Conservation (phyloP, 2,329 filamentous ascomycete species). For the Aureobasidium sp. region DNA sequence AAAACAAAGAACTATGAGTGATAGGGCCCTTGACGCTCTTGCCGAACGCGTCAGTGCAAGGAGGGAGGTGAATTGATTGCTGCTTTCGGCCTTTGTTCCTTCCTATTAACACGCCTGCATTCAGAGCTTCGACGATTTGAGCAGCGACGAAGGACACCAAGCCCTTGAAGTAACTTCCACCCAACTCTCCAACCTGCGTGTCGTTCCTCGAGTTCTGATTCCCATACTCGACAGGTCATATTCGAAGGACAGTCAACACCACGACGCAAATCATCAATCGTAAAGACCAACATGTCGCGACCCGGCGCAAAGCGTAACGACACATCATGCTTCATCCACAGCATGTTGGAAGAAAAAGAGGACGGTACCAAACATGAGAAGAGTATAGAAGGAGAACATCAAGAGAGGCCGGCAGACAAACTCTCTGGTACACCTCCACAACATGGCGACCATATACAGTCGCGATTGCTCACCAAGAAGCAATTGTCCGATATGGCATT, state of each 20-base stretch:
- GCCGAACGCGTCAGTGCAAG: background rate
- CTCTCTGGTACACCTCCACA: conserved; percentile 26
- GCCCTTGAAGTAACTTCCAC: conserved; percentile 31
- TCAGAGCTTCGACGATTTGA: conserved; percentile 12
- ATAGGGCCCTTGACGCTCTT: background rate
- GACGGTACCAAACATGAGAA: conserved; percentile 19
- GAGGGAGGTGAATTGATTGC: background rate
- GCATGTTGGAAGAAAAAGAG: conserved; percentile 42
- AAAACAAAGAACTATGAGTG: background rate
- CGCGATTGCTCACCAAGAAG: conserved; percentile 83
- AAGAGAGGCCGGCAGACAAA: conserved; percentile 35
- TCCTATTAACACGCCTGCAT: background rate
- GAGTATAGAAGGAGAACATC: conserved; percentile 22
- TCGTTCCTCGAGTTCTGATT: background rate
- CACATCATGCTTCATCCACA: conserved; percentile 55
- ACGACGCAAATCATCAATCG: conserved; percentile 53
- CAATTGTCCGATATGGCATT: conserved; percentile 95
- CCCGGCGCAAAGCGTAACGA: conserved; percentile 28
- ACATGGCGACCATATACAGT: conserved; percentile 39
- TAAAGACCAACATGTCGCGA: conserved; percentile 29
- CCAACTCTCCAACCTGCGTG: background rate
- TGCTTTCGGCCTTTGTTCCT: background rate
- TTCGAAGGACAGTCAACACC: conserved; percentile 44
- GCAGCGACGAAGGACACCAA: conserved; percentile 31
- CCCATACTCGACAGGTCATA: conserved; percentile 38